phyloP scores from a whole-genome alignment of 108 stramenopile species.

The Stephanodiscus minutulus region DNA sequence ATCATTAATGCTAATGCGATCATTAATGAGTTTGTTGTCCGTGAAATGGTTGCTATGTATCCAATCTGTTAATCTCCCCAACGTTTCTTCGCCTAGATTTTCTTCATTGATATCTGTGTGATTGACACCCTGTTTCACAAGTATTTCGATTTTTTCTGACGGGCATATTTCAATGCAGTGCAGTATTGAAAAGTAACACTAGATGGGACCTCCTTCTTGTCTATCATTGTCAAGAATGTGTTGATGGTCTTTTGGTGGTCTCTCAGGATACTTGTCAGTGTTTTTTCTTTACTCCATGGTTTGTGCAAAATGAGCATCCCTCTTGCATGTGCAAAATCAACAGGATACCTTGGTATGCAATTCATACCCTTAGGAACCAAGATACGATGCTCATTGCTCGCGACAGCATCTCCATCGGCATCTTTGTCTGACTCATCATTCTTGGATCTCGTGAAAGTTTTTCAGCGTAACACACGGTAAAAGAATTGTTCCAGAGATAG shows the following conservation, averaged over 20 bases:
- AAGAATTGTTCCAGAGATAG: not conserved
- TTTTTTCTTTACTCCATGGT: conserved; percentile 5
- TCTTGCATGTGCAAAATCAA: conserved; percentile 13
- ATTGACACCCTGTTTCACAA: no score
- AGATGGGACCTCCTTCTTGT: not conserved
- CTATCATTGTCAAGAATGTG: not conserved
- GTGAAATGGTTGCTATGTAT: not conserved
- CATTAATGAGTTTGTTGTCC: not conserved
- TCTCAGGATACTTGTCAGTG: no score
- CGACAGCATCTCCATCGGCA: not conserved
- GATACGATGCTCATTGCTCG: not conserved
- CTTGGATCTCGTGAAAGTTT: no score
- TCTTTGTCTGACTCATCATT: no score
- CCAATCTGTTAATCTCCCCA: not conserved
- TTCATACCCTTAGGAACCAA: conserved; percentile 9
- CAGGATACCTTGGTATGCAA: conserved; percentile 1
- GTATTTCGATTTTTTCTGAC: not conserved
- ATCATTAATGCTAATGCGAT: not conserved
- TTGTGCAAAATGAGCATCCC: conserved; percentile 22
- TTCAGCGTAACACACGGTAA: not conserved
- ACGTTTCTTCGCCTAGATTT: no score
- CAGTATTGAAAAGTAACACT: not conserved
- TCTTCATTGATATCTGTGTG: no score
- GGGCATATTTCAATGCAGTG: not conserved
- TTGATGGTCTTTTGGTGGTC: conserved; percentile 1